Conservation (phyloP, 2,329 filamentous ascomycete genomes). For the Plenodomus tracheiphilus region DNA sequence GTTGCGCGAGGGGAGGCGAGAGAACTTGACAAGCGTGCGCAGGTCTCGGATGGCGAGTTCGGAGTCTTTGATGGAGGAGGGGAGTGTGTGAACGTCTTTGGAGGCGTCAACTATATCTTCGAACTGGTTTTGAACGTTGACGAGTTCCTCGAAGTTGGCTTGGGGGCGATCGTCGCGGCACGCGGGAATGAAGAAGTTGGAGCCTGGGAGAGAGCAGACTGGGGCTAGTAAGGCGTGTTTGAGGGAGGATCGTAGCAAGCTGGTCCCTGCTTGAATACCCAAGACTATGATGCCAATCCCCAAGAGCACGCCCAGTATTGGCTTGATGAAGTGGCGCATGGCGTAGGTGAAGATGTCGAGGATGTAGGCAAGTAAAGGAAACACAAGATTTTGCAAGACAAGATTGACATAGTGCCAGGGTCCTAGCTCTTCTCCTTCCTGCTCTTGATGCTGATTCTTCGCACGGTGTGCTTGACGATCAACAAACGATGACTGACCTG, state of each 20-base stretch:
- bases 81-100: slow-evolving; percentile 67
- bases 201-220: slow-evolving; percentile 70
- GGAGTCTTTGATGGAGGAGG: slow-evolving; percentile 77
- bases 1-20: slow-evolving; percentile 66
- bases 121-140: slow-evolving; percentile 74
- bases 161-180: slow-evolving; percentile 50
- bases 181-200: slow-evolving; percentile 65
- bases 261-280: slow-evolving; percentile 57
- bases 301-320: slow-evolving; percentile 61
- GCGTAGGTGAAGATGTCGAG: slow-evolving; percentile 62
- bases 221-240: slow-evolving; percentile 68
- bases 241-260: slow-evolving; percentile 65
- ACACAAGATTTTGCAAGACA: slow-evolving; percentile 38
- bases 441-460: slow-evolving; percentile 1
- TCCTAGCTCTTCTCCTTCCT: slow-evolving; percentile 17
- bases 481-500: not conserved
- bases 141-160: slow-evolving; percentile 72
- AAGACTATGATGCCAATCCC: slow-evolving; percentile 59
- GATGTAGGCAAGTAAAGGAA: slow-evolving; percentile 52
- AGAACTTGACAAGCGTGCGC: slow-evolving; percentile 71
- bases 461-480: not conserved
- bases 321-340: slow-evolving; percentile 63
- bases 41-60: slow-evolving; percentile 76
- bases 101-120: slow-evolving; percentile 73
- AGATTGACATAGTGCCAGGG: slow-evolving; percentile 29